Base-by-base conservation (phyloP, 2,329 filamentous ascomycete species). In the Penicillium sp. region DNA sequence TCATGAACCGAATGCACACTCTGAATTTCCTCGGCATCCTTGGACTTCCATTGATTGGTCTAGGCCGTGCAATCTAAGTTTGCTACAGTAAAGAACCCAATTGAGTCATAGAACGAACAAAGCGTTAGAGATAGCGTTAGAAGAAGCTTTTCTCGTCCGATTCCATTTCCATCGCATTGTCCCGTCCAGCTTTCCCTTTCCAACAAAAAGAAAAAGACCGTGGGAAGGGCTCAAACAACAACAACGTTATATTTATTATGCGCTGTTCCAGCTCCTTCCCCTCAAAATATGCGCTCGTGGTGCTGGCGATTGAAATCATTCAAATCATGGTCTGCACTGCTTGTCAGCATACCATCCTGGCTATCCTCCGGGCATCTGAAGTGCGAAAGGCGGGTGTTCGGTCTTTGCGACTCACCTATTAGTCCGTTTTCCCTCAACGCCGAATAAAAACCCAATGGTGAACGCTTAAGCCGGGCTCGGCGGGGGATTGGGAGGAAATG, bases 401-500 rank as follows among this genome's bases (percentile, higher is more conserved):
- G n/a, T n/a, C n/a, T n/a, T n/a, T n/a, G n/a, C n/a, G n/a, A n/a
- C 36, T 36, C 9, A 48, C 51, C 43, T 49, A 50, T 47, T 42
- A 23, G 19, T 34, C 33, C 34, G 21, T 23, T 33, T 19, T 37
- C 25, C 28, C 42, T 39, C 32, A 50, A 53, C 42, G 43, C 47
- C 50, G 41, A 40, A 39, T 6, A 45, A 45, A 16, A 40, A 14
- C 5, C 6, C 32, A 19, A 21, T 25, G 8, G 18, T 17, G 19
- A 23, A n/a, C 35, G 26, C 36, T 52, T 39, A 65, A 29, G 57
- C 65, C 29, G 65, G 65, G 41, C 65, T 68, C 29, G 65, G 65
- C 26, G 65, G 65, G 15, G 65, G 65, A 41, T 68, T 66, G 13
- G 64, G 61, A 33, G 65, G 65, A 15, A 58, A 62, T 27, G 65